Percentiles rank a stretch among this genome's conserved stretches.
Conservation (phyloP, 1,284 basidiomycete species). For the Irpex lacteus region DNA sequence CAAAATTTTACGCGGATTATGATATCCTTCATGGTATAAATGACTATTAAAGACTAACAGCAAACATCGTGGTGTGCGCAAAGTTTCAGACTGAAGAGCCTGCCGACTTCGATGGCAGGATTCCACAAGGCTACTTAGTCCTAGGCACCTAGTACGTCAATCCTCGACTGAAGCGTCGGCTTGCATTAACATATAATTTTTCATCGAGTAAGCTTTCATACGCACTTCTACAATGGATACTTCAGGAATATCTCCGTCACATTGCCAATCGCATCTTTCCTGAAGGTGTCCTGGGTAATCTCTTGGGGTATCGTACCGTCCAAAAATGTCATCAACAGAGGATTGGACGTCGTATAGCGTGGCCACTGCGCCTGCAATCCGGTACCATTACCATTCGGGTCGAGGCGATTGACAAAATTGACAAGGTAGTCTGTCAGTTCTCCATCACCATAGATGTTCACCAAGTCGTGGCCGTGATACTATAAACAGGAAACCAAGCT, state of each 20-base stretch:
- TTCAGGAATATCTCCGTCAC: not conserved
- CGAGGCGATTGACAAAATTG: constrained; percentile 18
- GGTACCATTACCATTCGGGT: constrained; percentile 15
- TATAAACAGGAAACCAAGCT: not conserved
- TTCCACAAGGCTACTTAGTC: too few relatives aligned
- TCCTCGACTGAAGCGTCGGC: too few relatives aligned
- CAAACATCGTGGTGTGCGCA: too few relatives aligned
- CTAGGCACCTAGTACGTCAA: too few relatives aligned
- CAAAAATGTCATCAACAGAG: constrained; percentile 10
- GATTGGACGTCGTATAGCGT: constrained; percentile 10
- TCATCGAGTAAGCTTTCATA: too few relatives aligned
- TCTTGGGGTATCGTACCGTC: constrained; percentile 11
- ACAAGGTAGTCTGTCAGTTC: constrained; percentile 14
- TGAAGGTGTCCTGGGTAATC: constrained; percentile 9
- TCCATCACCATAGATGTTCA: constrained; percentile 5
- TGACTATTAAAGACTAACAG: too few relatives aligned
- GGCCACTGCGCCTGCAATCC: constrained; percentile 8
- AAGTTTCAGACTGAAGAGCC: too few relatives aligned
- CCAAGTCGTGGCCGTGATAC: constrained; percentile 12
- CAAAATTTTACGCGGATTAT: too few relatives aligned
- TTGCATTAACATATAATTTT: too few relatives aligned
- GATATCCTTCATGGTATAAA: too few relatives aligned
- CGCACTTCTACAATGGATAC: not conserved
- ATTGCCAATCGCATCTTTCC: constrained; percentile 8
- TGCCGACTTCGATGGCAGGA: too few relatives aligned